phyloP scores from a whole-genome alignment of 495 filamentous ascomycete species.

The Hypoxylon fragiforme region DNA sequence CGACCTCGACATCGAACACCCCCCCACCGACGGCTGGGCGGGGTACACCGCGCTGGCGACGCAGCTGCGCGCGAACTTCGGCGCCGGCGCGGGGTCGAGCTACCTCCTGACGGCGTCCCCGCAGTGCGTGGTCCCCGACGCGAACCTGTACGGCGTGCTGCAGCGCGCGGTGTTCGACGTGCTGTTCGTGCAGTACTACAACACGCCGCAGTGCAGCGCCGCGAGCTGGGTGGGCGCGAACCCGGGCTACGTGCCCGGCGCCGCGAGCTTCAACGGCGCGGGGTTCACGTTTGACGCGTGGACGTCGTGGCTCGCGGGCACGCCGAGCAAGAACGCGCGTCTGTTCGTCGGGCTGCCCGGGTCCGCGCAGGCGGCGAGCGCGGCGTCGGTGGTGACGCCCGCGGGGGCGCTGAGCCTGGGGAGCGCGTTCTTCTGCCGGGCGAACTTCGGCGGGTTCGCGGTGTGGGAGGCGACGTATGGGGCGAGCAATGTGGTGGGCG shows the following conservation, averaged over 20 bases:
- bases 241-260: conserved; percentile 36
- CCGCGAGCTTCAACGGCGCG: conserved; percentile 11
- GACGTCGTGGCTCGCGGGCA: conserved; percentile 34
- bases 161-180: conserved; percentile 59
- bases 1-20: conserved; percentile 59
- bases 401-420: conserved; percentile 56
- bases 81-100: conserved; percentile 18
- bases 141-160: conserved; percentile 58
- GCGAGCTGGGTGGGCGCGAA: conserved; percentile 45
- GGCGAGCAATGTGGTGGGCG: conserved; percentile 50
- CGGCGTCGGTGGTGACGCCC: conserved; percentile 37
- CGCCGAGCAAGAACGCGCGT: conserved; percentile 42
- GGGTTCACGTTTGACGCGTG: conserved; percentile 48
- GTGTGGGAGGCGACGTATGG: conserved; percentile 69
- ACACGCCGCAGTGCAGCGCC: conserved; percentile 62
- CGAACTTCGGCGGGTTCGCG: conserved; percentile 70
- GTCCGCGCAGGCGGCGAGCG: conserved; percentile 45
- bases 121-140: conserved; percentile 58
- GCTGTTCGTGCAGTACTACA: conserved; percentile 72
- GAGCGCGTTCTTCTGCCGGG: conserved; percentile 49
- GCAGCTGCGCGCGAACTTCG: conserved; percentile 12
- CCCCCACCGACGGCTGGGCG: conserved; percentile 38
- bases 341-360: conserved; percentile 47
- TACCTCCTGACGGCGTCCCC: conserved; percentile 54
- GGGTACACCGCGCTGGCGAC: conserved; percentile 47